A percentile compares a stretch with the other conserved stretches of the same genome.
phyloP scores from a whole-genome alignment of 345 rosid genomes.

The Abelmoschus esculentus region DNA sequence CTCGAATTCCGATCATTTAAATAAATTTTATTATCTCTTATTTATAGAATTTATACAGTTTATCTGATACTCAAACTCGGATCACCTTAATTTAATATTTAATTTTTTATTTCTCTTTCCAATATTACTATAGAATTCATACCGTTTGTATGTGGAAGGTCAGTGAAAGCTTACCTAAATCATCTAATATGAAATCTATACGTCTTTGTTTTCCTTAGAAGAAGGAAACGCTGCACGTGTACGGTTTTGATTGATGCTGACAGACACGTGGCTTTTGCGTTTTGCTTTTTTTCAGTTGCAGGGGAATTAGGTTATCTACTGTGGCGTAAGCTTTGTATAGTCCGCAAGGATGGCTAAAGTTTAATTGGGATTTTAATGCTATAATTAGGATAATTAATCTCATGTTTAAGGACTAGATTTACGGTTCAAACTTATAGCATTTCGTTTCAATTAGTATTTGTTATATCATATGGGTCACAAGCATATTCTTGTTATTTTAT shows the following conservation, averaged over 20 bases:
- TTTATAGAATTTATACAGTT: no score
- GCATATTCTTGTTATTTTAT: no score
- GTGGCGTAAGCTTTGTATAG: constrained; percentile 18
- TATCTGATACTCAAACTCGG: no score
- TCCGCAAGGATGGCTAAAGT: not conserved
- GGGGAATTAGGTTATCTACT: constrained; percentile 43
- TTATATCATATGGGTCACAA: no score
- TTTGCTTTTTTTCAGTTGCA: not conserved
- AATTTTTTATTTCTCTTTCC: not conserved
- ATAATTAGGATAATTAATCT: not conserved
- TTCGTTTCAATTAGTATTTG: no score
- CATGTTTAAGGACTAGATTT: not conserved
- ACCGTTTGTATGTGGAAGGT: constrained; percentile 18
- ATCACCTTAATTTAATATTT: no score
- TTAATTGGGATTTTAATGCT: not conserved
- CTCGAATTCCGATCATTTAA: no score
- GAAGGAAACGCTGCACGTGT: constrained; percentile 14
- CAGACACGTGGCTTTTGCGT: constrained; percentile 29
- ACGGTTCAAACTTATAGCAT: not conserved
- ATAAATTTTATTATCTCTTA: no score
- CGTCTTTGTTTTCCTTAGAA: constrained; percentile 16
- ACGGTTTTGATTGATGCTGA: not conserved
- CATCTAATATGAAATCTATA: constrained; percentile 34
- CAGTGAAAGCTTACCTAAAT: constrained; percentile 55
- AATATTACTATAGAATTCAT: not conserved